A percentile compares a stretch with the other conserved stretches of the same genome.
These are phyloP conservation scores for Fusarium solani-melongenae DNA, from an alignment of 2,329 filamentous ascomycete species.

Conservation along the genomic window DNA sequence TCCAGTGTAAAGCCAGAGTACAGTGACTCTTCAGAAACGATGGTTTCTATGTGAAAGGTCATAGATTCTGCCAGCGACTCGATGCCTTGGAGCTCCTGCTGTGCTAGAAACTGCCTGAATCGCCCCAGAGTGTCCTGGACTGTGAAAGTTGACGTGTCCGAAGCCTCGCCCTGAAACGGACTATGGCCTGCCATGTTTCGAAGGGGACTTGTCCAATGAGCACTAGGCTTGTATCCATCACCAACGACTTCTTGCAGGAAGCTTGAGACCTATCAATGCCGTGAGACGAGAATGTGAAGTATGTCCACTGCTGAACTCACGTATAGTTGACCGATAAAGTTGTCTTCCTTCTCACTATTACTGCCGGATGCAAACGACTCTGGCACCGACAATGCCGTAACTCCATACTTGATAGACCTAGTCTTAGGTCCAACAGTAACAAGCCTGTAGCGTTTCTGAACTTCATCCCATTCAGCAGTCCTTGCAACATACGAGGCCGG, in stretches of 20 bases:
- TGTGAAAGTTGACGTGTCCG: neutral
- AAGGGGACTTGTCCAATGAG: neutral
- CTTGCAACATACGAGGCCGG: neutral
- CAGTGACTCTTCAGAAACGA: neutral
- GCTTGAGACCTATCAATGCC: neutral
- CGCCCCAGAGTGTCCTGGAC: neutral
- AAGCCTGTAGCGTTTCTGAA: neutral
- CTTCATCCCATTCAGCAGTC: neutral
- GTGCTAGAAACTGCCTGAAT: neutral
- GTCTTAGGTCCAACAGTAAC: neutral
- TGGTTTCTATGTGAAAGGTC: neutral
- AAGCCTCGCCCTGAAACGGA: neutral
- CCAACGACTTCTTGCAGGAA: neutral
- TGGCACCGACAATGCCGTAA: neutral
- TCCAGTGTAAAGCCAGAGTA: neutral
- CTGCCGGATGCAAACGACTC: neutral
- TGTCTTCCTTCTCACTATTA: neutral
- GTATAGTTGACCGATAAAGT: neutral
- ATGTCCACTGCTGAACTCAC: too few species aligned
- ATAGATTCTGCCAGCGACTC: neutral
- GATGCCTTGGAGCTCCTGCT: neutral
- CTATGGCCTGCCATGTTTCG: neutral
- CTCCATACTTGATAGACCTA: neutral
- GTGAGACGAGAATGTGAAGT: too few species aligned
- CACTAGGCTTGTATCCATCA: neutral